Evolutionary conservation across 805 yeast species (phyloP).

Genomic region (Priceomyces haplophilus): DNA sequence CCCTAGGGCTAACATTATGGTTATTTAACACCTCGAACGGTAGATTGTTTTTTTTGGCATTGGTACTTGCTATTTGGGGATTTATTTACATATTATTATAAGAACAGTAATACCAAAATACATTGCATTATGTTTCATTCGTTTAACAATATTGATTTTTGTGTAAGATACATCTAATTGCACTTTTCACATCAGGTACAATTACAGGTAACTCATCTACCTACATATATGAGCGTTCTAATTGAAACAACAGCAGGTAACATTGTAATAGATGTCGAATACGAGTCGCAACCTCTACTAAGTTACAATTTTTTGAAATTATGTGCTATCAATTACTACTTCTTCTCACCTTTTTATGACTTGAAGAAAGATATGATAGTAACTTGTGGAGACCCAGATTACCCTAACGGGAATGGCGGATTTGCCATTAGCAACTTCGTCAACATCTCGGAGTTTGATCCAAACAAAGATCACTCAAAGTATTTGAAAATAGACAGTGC

Average conservation of each 20-base stretch:
- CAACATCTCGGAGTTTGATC: conserved; percentile 5
- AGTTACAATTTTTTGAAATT: conserved; percentile 50
- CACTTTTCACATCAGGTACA: background rate
- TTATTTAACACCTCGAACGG: conserved; percentile 31
- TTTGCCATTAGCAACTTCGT: conserved; percentile 8
- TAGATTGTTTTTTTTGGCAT: conserved; percentile 21
- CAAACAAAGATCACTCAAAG: background rate
- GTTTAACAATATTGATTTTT: conserved; percentile 4
- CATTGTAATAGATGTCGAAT: conserved; percentile 48
- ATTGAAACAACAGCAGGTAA: conserved; percentile 40
- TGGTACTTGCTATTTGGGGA: conserved; percentile 14
- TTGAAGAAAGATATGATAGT: conserved; percentile 37
- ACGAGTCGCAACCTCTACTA: conserved; percentile 33
- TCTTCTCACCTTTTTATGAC: conserved; percentile 49
- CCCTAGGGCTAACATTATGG: conserved; percentile 37
- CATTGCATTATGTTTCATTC: background rate
- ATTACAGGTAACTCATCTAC: no score
- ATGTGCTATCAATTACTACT: conserved; percentile 51
- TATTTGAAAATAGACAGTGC: conserved; percentile 1
- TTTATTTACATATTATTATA: background rate
- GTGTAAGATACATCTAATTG: background rate
- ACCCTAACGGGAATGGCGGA: conserved; percentile 26
- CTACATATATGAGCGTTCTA: conserved; percentile 36
- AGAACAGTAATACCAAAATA: background rate
- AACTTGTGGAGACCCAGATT: conserved; percentile 49